phyloP scores from a whole-genome alignment of 805 yeast genomes.

The Candida tallmaniae region DNA sequence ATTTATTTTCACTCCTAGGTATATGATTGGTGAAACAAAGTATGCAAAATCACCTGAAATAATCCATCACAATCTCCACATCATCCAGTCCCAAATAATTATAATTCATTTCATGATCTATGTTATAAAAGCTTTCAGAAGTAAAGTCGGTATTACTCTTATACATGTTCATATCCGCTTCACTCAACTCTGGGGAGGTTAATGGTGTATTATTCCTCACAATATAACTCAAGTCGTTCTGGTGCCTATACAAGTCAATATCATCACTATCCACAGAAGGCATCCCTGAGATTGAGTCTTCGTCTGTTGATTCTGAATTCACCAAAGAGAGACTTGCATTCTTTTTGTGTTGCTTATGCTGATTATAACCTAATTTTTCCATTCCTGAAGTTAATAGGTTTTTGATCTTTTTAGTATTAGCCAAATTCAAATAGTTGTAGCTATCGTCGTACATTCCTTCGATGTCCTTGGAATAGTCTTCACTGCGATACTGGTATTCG shows the following conservation, averaged over 20 bases:
- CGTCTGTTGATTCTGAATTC: conserved; percentile 1
- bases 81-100: conserved; percentile 7
- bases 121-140: conserved; percentile 1
- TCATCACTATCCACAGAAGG: conserved; percentile 6
- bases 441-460: conserved; percentile 3
- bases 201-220: neutral
- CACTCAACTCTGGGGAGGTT: neutral
- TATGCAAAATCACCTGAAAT: conserved; percentile 4
- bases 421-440: conserved; percentile 11
- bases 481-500: too few species aligned
- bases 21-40: neutral
- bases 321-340: neutral
- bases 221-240: conserved; percentile 5
- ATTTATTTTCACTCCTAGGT: neutral
- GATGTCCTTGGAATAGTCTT: conserved; percentile 4
- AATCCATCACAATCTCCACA: conserved; percentile 7
- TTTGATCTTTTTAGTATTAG: conserved; percentile 12
- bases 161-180: conserved; percentile 2
- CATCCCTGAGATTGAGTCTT: conserved; percentile 1
- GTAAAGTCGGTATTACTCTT: conserved; percentile 5
- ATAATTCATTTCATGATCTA: conserved; percentile 1
- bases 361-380: conserved; percentile 13
- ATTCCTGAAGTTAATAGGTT: conserved; percentile 13
- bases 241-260: conserved; percentile 3
- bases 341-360: conserved; percentile 1